These are phyloP conservation scores for Nadsonia starkeyi-henricii DNA, from an alignment of 1,139 yeast species.

Conservation along the genomic window DNA sequence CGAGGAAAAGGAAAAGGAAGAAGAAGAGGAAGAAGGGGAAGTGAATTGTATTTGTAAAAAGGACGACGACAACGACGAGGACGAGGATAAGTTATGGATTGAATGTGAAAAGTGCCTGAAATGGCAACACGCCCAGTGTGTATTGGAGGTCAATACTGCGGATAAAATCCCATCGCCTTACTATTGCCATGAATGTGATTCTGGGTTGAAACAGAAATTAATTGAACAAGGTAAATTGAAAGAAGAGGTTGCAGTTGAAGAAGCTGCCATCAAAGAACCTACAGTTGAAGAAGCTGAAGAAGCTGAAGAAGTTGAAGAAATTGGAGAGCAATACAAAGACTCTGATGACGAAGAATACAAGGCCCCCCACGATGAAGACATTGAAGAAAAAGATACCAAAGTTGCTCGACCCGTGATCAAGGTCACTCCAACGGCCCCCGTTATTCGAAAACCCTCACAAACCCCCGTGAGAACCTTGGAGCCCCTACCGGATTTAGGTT, in stretches of 20 bases:
- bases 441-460: conserved; percentile 2
- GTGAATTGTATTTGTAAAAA: conserved; percentile 46
- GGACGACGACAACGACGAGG: conserved; percentile 42
- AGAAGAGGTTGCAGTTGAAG: background rate
- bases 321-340: conserved; percentile 3
- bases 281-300: conserved; percentile 3
- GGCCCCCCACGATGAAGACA: conserved; percentile 1
- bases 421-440: background rate
- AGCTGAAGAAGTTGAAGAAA: conserved; percentile 6
- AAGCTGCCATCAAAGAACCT: no score
- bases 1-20: conserved; percentile 11
- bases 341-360: conserved; percentile 6
- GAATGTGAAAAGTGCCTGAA: conserved; percentile 67
- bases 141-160: conserved; percentile 37
- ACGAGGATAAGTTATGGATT: conserved; percentile 51
- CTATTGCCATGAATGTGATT: conserved; percentile 36
- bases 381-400: background rate
- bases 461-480: conserved; percentile 9
- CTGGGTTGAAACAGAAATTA: background rate
- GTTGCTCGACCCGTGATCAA: background rate
- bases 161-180: conserved; percentile 33
- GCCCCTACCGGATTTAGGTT: conserved; percentile 9
- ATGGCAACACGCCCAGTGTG: conserved; percentile 78
- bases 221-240: background rate
- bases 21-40: conserved; percentile 29